phyloP scores from a whole-genome alignment of 805 yeast genomes.

The Ogataea pini region DNA sequence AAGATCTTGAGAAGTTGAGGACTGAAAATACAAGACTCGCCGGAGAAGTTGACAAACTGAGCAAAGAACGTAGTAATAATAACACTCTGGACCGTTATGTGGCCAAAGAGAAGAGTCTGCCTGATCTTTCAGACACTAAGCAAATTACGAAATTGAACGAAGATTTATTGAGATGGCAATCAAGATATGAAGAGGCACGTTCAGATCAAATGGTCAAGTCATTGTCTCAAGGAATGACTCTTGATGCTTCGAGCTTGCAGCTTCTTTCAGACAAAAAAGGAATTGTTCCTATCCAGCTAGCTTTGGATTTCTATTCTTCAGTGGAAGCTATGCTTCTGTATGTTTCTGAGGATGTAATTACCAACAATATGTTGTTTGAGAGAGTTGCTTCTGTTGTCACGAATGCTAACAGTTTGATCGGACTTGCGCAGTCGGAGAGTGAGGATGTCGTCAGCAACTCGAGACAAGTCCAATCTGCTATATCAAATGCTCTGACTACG shows the following conservation, averaged over 20 bases:
- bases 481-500: conserved; percentile 74
- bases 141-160: conserved; percentile 15
- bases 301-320: conserved; percentile 43
- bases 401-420: conserved; percentile 39
- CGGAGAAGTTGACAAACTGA: conserved; percentile 10
- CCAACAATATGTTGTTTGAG: conserved; percentile 48
- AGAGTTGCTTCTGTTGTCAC: conserved; percentile 51
- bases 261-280: conserved; percentile 38
- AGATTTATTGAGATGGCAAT: conserved; percentile 48
- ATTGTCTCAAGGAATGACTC: conserved; percentile 9
- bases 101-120: conserved; percentile 6
- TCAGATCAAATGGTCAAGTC: conserved; percentile 21
- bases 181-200: conserved; percentile 50
- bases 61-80: conserved; percentile 11
- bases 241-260: conserved; percentile 11
- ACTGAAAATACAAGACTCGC: conserved; percentile 16
- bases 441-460: conserved; percentile 36
- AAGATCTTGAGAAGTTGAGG: conserved; percentile 12
- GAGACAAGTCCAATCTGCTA: conserved; percentile 59
- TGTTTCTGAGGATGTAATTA: conserved; percentile 26
- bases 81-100: conserved; percentile 10
- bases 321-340: conserved; percentile 46
- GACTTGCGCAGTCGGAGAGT: conserved; percentile 37
- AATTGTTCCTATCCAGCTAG: conserved; percentile 40
- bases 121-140: conserved; percentile 12